A percentile compares a stretch with the other conserved stretches of the same genome.
Evolutionary conservation across 257 asterid genomes (phyloP).

Genomic region (Rhazya stricta): DNA sequence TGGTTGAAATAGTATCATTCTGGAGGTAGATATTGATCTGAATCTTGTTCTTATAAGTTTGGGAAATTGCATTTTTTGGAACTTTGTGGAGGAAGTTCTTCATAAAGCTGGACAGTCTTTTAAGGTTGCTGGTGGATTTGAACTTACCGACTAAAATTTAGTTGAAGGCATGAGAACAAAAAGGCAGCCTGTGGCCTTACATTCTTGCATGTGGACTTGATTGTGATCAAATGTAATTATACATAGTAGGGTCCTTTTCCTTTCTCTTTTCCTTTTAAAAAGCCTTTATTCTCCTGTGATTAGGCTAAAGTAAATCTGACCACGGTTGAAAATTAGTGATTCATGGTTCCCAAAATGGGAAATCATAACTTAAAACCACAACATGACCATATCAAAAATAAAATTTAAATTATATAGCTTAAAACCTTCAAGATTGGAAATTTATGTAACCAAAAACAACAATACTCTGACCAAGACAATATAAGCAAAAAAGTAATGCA

Average conservation of each 20-base stretch:
- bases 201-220: constrained; percentile 12
- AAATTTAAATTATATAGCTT: too few species aligned
- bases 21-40: background rate
- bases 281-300: background rate
- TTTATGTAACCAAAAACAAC: too few species aligned
- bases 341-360: too few species aligned
- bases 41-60: background rate
- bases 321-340: too few species aligned
- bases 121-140: constrained; percentile 5
- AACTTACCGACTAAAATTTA: background rate
- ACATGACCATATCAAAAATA: too few species aligned
- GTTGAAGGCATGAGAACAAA: background rate
- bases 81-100: constrained; percentile 13
- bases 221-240: constrained; percentile 8
- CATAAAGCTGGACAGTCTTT: background rate
- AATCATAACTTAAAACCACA: too few species aligned
- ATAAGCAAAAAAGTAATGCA: too few species aligned
- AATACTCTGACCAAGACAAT: too few species aligned
- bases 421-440: too few species aligned
- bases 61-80: constrained; percentile 4
- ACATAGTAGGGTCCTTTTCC: background rate
- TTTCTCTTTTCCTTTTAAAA: background rate
- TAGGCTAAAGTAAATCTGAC: too few species aligned
- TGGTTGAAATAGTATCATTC: background rate
- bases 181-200: background rate